Percentiles rank a stretch among this genome's conserved stretches.
Evolutionary conservation across 73 alveolate species (phyloP).

Genomic region (Chromera velia): DNA sequence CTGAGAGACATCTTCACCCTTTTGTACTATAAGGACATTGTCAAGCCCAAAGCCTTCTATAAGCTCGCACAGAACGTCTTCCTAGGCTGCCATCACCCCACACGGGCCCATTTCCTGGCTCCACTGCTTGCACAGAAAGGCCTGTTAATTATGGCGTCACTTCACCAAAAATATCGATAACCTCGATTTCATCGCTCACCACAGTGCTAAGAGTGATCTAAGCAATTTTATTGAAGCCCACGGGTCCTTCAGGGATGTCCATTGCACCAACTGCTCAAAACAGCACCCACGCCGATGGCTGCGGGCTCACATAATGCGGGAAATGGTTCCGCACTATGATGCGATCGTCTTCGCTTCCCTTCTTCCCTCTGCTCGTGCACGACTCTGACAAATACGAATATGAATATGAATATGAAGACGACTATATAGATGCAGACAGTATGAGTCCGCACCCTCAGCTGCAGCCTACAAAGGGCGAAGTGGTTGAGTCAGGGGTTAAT

Average conservation of each 20-base stretch:
- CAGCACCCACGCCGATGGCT: neutral
- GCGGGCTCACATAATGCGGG: too few relatives aligned
- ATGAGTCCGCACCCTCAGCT: too few relatives aligned
- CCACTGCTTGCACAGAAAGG: neutral
- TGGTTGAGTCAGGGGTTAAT: too few relatives aligned
- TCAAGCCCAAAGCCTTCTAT: slow-evolving; percentile 64
- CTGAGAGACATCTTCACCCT: slow-evolving; percentile 64
- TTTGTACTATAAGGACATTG: slow-evolving; percentile 51
- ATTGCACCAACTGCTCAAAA: slow-evolving; percentile 57
- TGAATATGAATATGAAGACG: neutral
- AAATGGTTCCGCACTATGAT: too few relatives aligned
- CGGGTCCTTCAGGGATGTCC: slow-evolving; percentile 61
- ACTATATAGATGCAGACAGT: too few relatives aligned
- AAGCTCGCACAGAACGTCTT: slow-evolving; percentile 57
- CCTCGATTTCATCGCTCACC: slow-evolving; percentile 43
- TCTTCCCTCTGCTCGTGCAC: too few relatives aligned
- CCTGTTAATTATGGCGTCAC: slow-evolving; percentile 15
- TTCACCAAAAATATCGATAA: slow-evolving; percentile 74
- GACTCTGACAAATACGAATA: neutral
- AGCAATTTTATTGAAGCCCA: slow-evolving; percentile 71
- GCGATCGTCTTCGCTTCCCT: too few relatives aligned
- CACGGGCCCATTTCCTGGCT: slow-evolving; percentile 41
- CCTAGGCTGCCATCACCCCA: slow-evolving; percentile 49
- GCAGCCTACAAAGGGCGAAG: too few relatives aligned
- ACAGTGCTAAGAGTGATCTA: slow-evolving; percentile 54